Evolutionary conservation across 768 basidiomycete genomes (phyloP).

Genomic region (Termitomyces sp.): DNA sequence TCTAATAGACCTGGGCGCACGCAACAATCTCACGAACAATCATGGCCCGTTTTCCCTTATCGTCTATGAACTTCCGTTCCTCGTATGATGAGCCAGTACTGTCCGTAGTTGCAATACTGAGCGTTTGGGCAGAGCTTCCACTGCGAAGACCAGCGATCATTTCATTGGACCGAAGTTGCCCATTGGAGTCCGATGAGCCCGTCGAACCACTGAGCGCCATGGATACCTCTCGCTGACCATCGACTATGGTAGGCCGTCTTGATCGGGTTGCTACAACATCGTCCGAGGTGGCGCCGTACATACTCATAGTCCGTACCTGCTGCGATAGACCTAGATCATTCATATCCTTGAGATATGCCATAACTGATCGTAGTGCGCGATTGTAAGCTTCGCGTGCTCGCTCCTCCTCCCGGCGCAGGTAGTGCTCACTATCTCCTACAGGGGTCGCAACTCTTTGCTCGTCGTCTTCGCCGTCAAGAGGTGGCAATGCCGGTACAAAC

Average conservation of each 20-base stretch:
- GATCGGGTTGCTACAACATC: slow-evolving; percentile 40
- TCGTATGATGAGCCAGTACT: slow-evolving; percentile 62
- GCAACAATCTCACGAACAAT: slow-evolving; percentile 88
- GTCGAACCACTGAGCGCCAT: slow-evolving; percentile 44
- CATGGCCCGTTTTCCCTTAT: slow-evolving; percentile 76
- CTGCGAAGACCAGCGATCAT: slow-evolving; percentile 56
- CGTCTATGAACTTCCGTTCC: slow-evolving; percentile 89
- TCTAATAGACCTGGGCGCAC: slow-evolving; percentile 40
- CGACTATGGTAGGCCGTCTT: slow-evolving; percentile 64
- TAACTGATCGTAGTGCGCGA: slow-evolving; percentile 81
- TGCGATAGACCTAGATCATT: slow-evolving; percentile 80
- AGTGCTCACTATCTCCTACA: slow-evolving; percentile 43
- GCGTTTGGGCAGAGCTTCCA: slow-evolving; percentile 55
- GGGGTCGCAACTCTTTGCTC: slow-evolving; percentile 33
- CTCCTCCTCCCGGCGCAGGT: slow-evolving; percentile 63
- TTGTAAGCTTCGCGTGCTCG: slow-evolving; percentile 65
- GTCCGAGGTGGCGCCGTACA: slow-evolving; percentile 50
- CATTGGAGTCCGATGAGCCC: slow-evolving; percentile 36
- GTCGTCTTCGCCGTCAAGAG: slow-evolving; percentile 33
- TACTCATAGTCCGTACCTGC: slow-evolving; percentile 48
- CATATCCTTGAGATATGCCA: slow-evolving; percentile 96
- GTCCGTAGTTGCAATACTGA: slow-evolving; percentile 72
- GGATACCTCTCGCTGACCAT: slow-evolving; percentile 51
- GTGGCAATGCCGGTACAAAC: slow-evolving; percentile 49
- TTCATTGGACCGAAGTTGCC: slow-evolving; percentile 61